Base-by-base conservation (phyloP, 257 asterid genomes). In the Solanum chiquidenum region DNA sequence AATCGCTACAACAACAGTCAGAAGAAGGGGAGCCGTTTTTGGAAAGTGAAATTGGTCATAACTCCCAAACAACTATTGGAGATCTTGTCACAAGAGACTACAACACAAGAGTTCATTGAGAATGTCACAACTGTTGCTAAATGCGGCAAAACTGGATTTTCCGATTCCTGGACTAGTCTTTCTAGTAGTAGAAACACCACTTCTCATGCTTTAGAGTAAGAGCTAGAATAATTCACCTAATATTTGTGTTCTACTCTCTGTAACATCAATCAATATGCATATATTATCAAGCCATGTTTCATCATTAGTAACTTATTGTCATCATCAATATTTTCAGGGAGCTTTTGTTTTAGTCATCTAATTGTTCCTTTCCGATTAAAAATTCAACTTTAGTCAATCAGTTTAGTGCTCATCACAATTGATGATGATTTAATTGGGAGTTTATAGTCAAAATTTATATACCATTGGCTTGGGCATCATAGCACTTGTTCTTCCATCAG, bases 21-120 rank as follows among this genome's bases (percentile, higher is more conserved):
- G 3, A 76, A 77, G 84, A 44, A 27, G 84, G n/a, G 23, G 2
- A 37, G 84, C 34, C 94, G 94, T 33, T 89, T 95, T 23, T 96
- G 99, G 99, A 94, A 95, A 92, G 99, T 95, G 90, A 96, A 96
- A 91, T 82, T 96, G 89, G 99, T 95, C 35, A 96, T 95, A 5
- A 90, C 93, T 83, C 93, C 96, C 7, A 92, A 92, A 92, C 95
- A 93, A 84, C 69, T 95, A 92, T 20, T 93, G 94, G 93, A 95
- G 94, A 96, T 96, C 80, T 40, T 96, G 90, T 92, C 95, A 71
- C 95, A 96, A 87, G 98, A 93, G 33, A 93, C 91, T 85, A 89
- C 84, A 84, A 94, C 98, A n/a, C 93, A 94, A 93, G 98, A 94
- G 92, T 90, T 96, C 91, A 92, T 96, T 9, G 98, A 95, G 92